A percentile compares a stretch with the other conserved stretches of the same genome.
These are phyloP conservation scores for Ustilago curta DNA, from an alignment of 1,284 basidiomycete species.

Conservation along the genomic window DNA sequence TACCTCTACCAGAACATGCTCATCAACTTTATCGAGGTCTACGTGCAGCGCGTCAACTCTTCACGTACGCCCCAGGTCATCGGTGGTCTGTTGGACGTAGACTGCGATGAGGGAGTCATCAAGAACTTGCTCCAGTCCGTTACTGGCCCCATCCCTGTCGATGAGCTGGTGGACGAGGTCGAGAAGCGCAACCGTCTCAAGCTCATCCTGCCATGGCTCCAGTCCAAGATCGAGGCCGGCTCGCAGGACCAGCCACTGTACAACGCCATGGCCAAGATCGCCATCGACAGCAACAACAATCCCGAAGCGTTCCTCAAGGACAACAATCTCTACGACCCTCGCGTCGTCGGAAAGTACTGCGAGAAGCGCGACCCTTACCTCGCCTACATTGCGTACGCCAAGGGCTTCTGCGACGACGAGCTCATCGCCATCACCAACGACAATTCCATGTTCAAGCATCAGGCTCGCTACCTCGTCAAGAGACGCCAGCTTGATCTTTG, in stretches of 20 bases:
- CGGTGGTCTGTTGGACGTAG: conserved; percentile 95
- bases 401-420: conserved; percentile 99
- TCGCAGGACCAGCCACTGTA: conserved; percentile 91
- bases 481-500: conserved; percentile 95
- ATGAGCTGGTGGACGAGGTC: conserved; percentile 82
- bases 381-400: conserved; percentile 99
- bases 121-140: conserved; percentile 93
- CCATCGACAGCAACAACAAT: conserved; percentile 98
- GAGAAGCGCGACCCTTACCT: conserved; percentile 98
- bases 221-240: conserved; percentile 89
- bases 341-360: conserved; percentile 98
- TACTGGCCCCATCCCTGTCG: conserved; percentile 94
- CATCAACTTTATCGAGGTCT: conserved; percentile 97
- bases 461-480: conserved; percentile 97
- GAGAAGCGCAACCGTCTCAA: conserved; percentile 90
- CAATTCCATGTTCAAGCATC: conserved; percentile 99
- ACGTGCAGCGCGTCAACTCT: conserved; percentile 98
- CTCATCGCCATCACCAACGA: conserved; percentile 97
- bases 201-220: conserved; percentile 96
- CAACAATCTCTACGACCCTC: conserved; percentile 96
- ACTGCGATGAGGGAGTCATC: conserved; percentile 94
- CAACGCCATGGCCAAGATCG: conserved; percentile 98
- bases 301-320: conserved; percentile 98
- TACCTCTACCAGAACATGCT: conserved; percentile 99
- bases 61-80: conserved; percentile 98